phyloP scores from a whole-genome alignment of 2,329 filamentous ascomycete genomes.

The Parascedosporium putredinis region DNA sequence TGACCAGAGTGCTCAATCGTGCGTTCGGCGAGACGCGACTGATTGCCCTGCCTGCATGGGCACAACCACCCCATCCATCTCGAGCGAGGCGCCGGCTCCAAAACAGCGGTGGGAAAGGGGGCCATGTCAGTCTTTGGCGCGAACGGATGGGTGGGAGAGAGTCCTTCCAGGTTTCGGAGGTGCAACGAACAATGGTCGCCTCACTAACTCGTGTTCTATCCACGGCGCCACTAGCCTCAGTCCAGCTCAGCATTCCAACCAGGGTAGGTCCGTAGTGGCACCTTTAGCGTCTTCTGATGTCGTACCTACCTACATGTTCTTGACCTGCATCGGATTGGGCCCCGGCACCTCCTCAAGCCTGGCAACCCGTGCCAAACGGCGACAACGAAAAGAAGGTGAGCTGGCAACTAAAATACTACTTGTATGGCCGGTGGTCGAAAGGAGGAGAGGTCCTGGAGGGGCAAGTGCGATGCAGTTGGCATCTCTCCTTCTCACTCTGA shows the following conservation, averaged over 20 bases:
- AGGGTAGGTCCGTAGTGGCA: background rate
- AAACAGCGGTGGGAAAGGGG: background rate
- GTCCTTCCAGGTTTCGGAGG: no score
- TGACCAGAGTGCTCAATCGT: background rate
- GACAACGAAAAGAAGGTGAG: background rate
- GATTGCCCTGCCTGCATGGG: no score
- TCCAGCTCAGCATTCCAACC: conserved; percentile 1
- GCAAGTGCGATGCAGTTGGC: background rate
- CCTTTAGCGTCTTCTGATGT: background rate
- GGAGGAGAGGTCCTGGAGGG: no score
- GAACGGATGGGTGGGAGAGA: background rate
- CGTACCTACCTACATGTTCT: background rate
- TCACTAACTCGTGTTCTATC: no score
- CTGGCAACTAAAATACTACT: no score
- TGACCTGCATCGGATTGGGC: background rate
- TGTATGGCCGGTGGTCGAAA: no score
- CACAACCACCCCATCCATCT: no score
- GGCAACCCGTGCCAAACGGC: background rate
- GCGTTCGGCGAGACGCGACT: background rate
- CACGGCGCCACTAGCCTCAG: background rate
- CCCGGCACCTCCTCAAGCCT: background rate
- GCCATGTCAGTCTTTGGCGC: background rate
- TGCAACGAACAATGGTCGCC: no score
- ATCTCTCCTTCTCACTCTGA: background rate
- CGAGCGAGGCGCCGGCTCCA: background rate